These are phyloP conservation scores for Adiantum capillusveneris DNA, from an alignment of 75 land plant genomes.

Conservation along the genomic window DNA sequence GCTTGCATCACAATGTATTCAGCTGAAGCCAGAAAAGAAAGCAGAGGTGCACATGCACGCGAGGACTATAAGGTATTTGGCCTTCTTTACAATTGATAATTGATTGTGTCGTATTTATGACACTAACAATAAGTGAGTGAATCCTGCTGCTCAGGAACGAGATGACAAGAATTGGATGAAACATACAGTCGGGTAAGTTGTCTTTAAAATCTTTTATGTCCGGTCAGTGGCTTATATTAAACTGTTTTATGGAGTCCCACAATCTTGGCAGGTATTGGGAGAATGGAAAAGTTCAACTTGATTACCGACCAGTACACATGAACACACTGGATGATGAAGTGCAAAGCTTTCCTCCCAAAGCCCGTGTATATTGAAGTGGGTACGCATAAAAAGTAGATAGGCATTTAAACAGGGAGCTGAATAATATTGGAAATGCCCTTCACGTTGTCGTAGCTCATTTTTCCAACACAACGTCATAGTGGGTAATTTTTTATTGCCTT, in stretches of 20 bases:
- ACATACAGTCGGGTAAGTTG: slow-evolving; percentile 83
- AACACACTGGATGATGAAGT: slow-evolving; percentile 93
- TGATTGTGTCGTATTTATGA: too few species aligned
- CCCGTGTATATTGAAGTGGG: slow-evolving; percentile 88
- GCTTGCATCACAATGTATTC: slow-evolving; percentile 98
- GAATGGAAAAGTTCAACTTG: slow-evolving; percentile 71
- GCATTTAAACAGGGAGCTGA: too few species aligned
- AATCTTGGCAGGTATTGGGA: slow-evolving; percentile 75
- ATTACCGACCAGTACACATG: slow-evolving; percentile 95
- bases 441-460: too few species aligned
- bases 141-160: slow-evolving; percentile 55
- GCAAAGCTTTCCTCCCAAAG: slow-evolving; percentile 90
- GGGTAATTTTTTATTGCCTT: too few species aligned
- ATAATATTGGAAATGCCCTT: too few species aligned
- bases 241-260: not conserved
- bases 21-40: slow-evolving; percentile 97
- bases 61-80: slow-evolving; percentile 81
- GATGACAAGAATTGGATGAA: slow-evolving; percentile 99
- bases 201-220: too few species aligned
- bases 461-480: too few species aligned
- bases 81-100: too few species aligned
- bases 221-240: too few species aligned
- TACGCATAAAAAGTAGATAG: too few species aligned
- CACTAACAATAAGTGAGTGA: not conserved
- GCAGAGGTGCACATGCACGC: slow-evolving; percentile 99